These are phyloP conservation scores for Pseudogymnoascus sp. DNA, from an alignment of 2,329 filamentous ascomycete genomes.

Conservation along the genomic window DNA sequence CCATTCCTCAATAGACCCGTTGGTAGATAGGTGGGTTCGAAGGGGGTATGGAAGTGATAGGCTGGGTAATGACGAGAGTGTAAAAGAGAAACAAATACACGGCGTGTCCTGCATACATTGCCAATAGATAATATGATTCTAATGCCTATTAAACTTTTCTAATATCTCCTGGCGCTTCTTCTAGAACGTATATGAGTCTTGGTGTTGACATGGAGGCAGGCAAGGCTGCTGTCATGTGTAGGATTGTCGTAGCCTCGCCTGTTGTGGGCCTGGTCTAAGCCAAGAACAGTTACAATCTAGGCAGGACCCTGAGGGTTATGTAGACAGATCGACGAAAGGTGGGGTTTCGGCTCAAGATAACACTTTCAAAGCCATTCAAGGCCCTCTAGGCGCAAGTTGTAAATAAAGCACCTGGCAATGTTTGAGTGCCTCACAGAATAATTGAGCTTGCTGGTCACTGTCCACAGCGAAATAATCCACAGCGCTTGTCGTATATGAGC, in stretches of 20 bases:
- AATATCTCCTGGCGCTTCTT: neutral
- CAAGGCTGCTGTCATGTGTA: neutral
- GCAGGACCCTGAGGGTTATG: neutral
- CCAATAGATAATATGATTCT: neutral
- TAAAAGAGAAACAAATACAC: neutral
- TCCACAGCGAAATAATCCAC: neutral
- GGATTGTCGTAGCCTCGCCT: neutral
- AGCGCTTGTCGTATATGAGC: neutral
- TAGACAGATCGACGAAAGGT: neutral
- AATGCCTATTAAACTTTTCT: neutral
- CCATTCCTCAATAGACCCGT: conserved; percentile 57
- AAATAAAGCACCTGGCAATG: neutral
- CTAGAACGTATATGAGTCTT: neutral
- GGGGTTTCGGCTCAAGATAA: neutral
- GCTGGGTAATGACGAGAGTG: neutral
- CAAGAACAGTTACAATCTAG: neutral
- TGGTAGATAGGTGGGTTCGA: neutral
- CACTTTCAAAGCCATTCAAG: neutral
- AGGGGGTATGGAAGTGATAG: neutral
- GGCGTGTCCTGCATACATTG: neutral
- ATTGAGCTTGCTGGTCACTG: neutral
- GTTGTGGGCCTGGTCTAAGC: neutral
- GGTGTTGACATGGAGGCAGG: no score
- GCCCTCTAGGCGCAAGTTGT: neutral
- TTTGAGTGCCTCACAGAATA: neutral